Base-by-base conservation (phyloP, 495 filamentous ascomycete species). In the Eremomyces bilateralis region DNA sequence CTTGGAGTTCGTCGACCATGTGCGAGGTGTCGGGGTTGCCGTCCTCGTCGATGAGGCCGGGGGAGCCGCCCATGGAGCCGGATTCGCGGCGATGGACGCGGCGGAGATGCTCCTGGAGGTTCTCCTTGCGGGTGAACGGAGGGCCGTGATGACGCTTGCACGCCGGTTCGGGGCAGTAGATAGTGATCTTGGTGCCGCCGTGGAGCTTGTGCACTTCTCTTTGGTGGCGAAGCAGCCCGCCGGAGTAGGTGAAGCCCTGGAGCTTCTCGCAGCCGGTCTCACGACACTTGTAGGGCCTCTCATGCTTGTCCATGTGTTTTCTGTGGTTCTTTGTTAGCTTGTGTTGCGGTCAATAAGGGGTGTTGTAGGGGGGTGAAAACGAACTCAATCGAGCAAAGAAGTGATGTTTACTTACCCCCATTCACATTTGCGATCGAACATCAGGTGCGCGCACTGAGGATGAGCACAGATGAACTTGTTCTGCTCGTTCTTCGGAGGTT, bases 241-340 rank as follows among this genome's bases (percentile, higher is more conserved):
- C 84, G 0, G 75, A 80, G 52, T 93, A 94, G 11, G 84, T 92
- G 57, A 94, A 93, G 15, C 84, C 84, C 41, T 77, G 76, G 0
- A 92, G 65, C 42, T 91, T 91, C 41, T 82, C 79, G 51, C 84
- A 94, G 15, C 69, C 71, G 12, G 63, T 61, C 18, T 76, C 68
- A 17, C 54, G 53, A 52, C 84, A 94, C 39, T 80, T 76, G 56
- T 91, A 93, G 0, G 84, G 84, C 13, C 84, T 64, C 36, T 85
- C 80, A 48, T 94, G 84, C 54, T 93, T 94, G 58, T 94, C 84
- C 80, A 90, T 90, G 52, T 94, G 84, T 57, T 92, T 85, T 39
- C 82, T 84, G 40, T 15, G 15, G 17, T 21, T 2, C 21, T 15
- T 27, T 40, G 41, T 35, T 6, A 40, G 6, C n/a, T 19, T 29